Base-by-base conservation (phyloP, 768 basidiomycete genomes). In the Tulasnella sp. region DNA sequence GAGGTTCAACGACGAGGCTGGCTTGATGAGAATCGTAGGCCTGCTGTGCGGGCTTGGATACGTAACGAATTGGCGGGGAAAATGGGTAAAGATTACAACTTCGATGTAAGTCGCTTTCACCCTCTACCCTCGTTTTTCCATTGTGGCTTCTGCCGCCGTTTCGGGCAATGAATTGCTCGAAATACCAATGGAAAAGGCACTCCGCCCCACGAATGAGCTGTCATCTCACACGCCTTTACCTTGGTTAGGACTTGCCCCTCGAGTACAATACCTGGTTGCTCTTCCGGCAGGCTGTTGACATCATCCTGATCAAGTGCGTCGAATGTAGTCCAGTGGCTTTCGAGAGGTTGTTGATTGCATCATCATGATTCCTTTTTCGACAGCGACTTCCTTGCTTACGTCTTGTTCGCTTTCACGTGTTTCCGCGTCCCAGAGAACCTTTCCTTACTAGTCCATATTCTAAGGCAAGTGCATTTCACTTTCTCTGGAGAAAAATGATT, bases 201-300 rank as follows among this genome's bases (percentile, higher is more conserved):
- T n/a, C n/a, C n/a, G n/a, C n/a, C n/a, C n/a, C n/a, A n/a, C n/a
- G n/a, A n/a, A n/a, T n/a, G n/a, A n/a, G n/a, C n/a, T n/a, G n/a
- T n/a, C n/a, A n/a, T n/a, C n/a, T 35, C 43, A 37, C 33, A 10
- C 45, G 31, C n/a, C 10, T 33, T 22, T 9, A 20, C 10, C 46
- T n/a, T 46, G 51, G 15, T 46, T 54, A 91, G 88, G 79, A 84
- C 45, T 74, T 93, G 13, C 92, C 92, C 0, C 63, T 89, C 33
- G 92, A 96, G 64, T 96, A 93, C 66, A 98, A 96, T 60, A 77
- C 87, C 0, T 99, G 93, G 95, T 72, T 99, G 27, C 73, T 96
- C 53, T 99, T 96, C 66, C 79, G 93, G 44, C 90, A 95, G 64
- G 69, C 79, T n/a, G 93, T 98, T 19, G 93, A 98, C 65, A 77